Percentiles rank a stretch among this genome's conserved stretches.
These are phyloP conservation scores for Nitzschia sp. DNA, from an alignment of 108 stramenopile species.

Conservation along the genomic window DNA sequence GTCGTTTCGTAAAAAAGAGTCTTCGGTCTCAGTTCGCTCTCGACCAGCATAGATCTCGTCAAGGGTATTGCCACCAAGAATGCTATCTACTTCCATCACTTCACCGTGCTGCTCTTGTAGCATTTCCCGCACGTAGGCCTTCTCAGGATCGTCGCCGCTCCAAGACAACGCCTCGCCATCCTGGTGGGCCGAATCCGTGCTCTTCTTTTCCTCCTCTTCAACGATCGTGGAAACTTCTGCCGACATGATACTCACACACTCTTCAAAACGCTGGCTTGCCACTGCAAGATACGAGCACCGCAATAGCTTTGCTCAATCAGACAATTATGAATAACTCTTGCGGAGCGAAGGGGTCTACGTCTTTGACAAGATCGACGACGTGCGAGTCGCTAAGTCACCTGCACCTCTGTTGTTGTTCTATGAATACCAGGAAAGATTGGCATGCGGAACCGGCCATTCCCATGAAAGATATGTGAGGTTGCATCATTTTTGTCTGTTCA, in stretches of 20 bases:
- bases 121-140: constrained; percentile 6
- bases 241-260: too few species aligned
- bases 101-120: background rate
- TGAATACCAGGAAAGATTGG: too few species aligned
- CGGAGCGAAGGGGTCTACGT: too few species aligned
- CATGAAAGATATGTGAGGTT: background rate
- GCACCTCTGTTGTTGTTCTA: too few species aligned
- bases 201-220: constrained; percentile 3
- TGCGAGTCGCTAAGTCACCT: too few species aligned
- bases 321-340: too few species aligned
- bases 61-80: background rate
- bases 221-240: background rate
- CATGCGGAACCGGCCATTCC: too few species aligned
- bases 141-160: constrained; percentile 10
- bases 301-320: too few species aligned
- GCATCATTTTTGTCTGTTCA: background rate
- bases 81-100: background rate
- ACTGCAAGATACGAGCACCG: too few species aligned
- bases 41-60: background rate
- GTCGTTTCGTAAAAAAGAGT: background rate
- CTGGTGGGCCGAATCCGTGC: background rate
- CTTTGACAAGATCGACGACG: too few species aligned
- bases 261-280: too few species aligned
- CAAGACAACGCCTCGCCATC: background rate
- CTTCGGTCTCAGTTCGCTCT: background rate